These are phyloP conservation scores for Macrocybe gigantea DNA, from an alignment of 768 basidiomycete species.

Conservation along the genomic window DNA sequence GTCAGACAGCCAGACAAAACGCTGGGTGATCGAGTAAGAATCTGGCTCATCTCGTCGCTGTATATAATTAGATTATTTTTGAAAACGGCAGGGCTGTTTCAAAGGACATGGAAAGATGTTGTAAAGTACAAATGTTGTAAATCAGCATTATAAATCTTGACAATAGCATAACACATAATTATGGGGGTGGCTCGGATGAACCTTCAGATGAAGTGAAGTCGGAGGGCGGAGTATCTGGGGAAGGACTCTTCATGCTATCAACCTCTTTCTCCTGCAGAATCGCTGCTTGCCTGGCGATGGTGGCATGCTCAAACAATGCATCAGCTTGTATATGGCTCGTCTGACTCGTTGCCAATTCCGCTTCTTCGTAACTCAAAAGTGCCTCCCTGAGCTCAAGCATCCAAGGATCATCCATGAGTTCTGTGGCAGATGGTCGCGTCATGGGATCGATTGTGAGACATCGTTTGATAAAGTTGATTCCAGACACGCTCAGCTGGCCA, in stretches of 20 bases:
- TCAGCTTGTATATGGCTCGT: conserved; percentile 40
- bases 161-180: background rate
- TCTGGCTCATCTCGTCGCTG: background rate
- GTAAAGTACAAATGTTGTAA: background rate
- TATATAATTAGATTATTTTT: conserved; percentile 1
- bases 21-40: conserved; percentile 55
- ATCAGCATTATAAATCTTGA: too few relatives aligned
- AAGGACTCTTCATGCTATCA: conserved; percentile 45
- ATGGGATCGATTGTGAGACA: conserved; percentile 87
- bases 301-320: conserved; percentile 42
- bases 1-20: conserved; percentile 28
- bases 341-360: conserved; percentile 46
- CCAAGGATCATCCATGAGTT: conserved; percentile 88
- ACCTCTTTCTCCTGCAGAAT: conserved; percentile 56
- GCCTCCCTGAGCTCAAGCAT: conserved; percentile 78
- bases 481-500: conserved; percentile 79
- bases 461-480: conserved; percentile 90
- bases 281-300: conserved; percentile 50
- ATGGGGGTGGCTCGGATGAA: conserved; percentile 3
- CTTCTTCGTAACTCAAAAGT: conserved; percentile 61
- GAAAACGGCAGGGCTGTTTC: background rate
- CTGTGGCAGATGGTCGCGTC: conserved; percentile 75
- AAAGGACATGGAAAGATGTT: conserved; percentile 1
- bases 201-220: conserved; percentile 15
- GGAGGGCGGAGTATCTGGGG: conserved; percentile 43